phyloP scores from a whole-genome alignment of 495 filamentous ascomycete species.

The Talaromyces adpressus region DNA sequence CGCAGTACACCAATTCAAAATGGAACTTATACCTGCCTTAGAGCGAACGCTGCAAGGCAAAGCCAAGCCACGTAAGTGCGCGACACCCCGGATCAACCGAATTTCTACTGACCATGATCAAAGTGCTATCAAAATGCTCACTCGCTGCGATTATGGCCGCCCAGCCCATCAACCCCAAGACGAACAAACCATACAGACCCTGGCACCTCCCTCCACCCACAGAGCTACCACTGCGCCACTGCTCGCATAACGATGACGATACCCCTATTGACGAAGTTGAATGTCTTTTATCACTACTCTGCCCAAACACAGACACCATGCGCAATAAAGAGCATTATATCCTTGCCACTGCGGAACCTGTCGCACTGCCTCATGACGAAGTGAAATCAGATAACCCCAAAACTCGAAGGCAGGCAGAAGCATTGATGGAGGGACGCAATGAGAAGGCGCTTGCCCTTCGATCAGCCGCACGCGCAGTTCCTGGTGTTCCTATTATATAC shows the following conservation, averaged over 20 bases:
- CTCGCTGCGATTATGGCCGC: slow-evolving; percentile 37
- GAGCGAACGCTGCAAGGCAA: slow-evolving; percentile 70
- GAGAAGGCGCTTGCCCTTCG: slow-evolving; percentile 29
- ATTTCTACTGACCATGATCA: slow-evolving; percentile 8
- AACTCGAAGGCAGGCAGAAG: slow-evolving; percentile 24
- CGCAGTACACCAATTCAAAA: slow-evolving; percentile 67
- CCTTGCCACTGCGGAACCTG: slow-evolving; percentile 59
- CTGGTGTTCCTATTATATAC: slow-evolving; percentile 75
- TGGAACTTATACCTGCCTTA: slow-evolving; percentile 66
- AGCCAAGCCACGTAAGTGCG: slow-evolving; percentile 70
- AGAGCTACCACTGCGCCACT: slow-evolving; percentile 73
- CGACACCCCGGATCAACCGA: not conserved
- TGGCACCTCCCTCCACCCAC: slow-evolving; percentile 38
- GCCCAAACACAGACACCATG: slow-evolving; percentile 51
- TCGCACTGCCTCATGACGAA: slow-evolving; percentile 13
- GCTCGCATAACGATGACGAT: slow-evolving; percentile 77
- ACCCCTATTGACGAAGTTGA: slow-evolving; percentile 67
- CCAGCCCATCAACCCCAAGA: slow-evolving; percentile 39
- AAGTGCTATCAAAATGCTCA: slow-evolving; percentile 59
- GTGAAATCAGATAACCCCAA: slow-evolving; percentile 20
- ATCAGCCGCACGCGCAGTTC: slow-evolving; percentile 32
- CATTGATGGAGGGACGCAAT: slow-evolving; percentile 16
- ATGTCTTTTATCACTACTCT: slow-evolving; percentile 73
- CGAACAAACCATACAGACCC: slow-evolving; percentile 35
- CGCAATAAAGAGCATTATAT: slow-evolving; percentile 88